Evolutionary conservation across 2,329 filamentous ascomycete genomes (phyloP), one percentile per base, ranked within the genome.

Genomic region (Epichloe sylvatica): DNA sequence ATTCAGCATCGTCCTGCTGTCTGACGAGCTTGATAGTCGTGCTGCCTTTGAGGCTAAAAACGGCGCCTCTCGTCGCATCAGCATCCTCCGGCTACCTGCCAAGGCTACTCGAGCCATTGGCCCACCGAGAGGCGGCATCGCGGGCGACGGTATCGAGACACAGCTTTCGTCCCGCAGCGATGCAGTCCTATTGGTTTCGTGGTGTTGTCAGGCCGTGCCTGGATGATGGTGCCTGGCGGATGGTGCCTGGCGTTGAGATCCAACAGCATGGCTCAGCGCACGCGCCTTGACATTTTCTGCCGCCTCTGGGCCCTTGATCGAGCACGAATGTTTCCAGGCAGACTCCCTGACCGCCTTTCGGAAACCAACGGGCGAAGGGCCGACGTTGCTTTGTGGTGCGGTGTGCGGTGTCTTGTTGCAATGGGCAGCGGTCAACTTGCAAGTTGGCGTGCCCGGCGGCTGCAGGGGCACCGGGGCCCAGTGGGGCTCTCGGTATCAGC

Each of bases 101-200:
- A 56, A 61, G 50, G 59, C 61, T 38, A 60, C 56, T 52, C 62
- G 60, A 51, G 55, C 60, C 47, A 54, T 57, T 46, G 61, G 59
- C 50, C 63, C 62, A 53, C 60, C 61, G 54, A 67, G 59, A 25
- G 62, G 61, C 58, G 65, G 65, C 65, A 67, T 67, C 46, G 53
- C 56, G 46, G 30, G 46, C 48, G 51, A 35, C 23, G 25, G 23
- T 12, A 17, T 38, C 45, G 45, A 45, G 33, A 38, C 8, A 6
- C 35, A 37, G 40, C 41, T 30, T 37, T 37, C 36, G 21, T 25
- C 6, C 17, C 8, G 41, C 41, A 12, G 41, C 23, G 35, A 45
- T 23, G 19, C 40, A 19, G 17, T 35, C 15, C 40, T 41, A 38
- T 45, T 23, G 40, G 33, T 34, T 17, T n/a, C 21, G 12, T 35